Evolutionary conservation across 73 alveolate species (phyloP).

Genomic region (Paramecium sexaurelia): DNA sequence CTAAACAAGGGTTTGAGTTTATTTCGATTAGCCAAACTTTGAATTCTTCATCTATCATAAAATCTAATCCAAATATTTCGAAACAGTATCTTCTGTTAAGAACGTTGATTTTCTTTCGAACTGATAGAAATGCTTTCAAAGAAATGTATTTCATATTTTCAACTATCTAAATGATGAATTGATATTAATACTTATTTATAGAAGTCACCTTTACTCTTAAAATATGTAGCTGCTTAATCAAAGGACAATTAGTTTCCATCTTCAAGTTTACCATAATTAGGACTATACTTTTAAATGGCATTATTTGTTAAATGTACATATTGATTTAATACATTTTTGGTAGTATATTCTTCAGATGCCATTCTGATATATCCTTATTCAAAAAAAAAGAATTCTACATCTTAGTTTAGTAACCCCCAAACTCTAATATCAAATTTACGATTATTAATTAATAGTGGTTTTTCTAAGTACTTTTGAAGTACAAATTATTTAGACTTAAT

Average conservation of each 20-base stretch:
- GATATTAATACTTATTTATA: neutral
- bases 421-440: conserved; percentile 90
- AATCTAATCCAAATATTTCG: conserved; percentile 92
- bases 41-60: conserved; percentile 86
- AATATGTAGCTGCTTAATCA: conserved; percentile 70
- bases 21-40: conserved; percentile 88
- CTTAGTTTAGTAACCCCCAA: conserved; percentile 82
- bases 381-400: conserved; percentile 75
- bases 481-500: conserved; percentile 60
- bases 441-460: conserved; percentile 79
- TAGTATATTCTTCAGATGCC: conserved; percentile 75
- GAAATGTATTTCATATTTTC: conserved; percentile 63
- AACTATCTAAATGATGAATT: neutral
- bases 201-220: conserved; percentile 49
- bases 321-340: conserved; percentile 69
- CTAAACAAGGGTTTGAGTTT: conserved; percentile 92
- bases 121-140: conserved; percentile 63
- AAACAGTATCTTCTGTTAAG: conserved; percentile 79
- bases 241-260: conserved; percentile 88
- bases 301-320: conserved; percentile 89
- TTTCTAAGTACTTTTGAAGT: conserved; percentile 82
- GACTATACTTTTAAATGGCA: conserved; percentile 79
- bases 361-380: conserved; percentile 85
- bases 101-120: conserved; percentile 73
- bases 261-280: conserved; percentile 82